Conservation (phyloP, 495 filamentous ascomycete genomes). For the Trichoderma virens region DNA sequence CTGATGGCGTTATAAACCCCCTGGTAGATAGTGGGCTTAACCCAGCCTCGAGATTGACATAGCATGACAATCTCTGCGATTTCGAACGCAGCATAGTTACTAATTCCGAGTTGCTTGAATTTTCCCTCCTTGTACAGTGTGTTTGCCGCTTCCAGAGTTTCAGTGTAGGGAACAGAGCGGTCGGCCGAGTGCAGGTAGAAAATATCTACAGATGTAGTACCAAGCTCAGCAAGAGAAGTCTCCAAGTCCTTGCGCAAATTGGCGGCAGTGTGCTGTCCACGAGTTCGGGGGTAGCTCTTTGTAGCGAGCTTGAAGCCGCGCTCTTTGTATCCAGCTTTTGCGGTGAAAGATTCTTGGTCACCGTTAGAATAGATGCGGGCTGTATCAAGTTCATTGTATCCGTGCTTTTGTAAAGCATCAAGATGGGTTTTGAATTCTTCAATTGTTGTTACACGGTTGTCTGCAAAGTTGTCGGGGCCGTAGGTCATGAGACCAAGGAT, state of each 20-base stretch:
- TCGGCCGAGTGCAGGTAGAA: slow-evolving; percentile 80
- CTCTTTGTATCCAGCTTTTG: slow-evolving; percentile 64
- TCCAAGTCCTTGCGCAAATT: slow-evolving; percentile 36
- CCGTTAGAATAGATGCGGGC: slow-evolving; percentile 63
- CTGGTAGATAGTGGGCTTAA: slow-evolving; percentile 58
- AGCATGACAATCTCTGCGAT: slow-evolving; percentile 73
- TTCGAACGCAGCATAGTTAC: slow-evolving; percentile 75
- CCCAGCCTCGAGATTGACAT: slow-evolving; percentile 61
- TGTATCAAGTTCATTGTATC: slow-evolving; percentile 64
- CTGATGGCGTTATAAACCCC: slow-evolving; percentile 49
- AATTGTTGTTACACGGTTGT: slow-evolving; percentile 51
- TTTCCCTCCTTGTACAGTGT: slow-evolving; percentile 70
- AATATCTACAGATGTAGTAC: slow-evolving; percentile 64
- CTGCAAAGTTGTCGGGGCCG: slow-evolving; percentile 26
- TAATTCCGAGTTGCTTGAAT: slow-evolving; percentile 66
- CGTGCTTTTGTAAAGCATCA: slow-evolving; percentile 53
- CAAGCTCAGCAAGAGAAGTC: slow-evolving; percentile 58
- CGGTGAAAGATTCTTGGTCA: slow-evolving; percentile 68
- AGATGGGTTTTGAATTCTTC: slow-evolving; percentile 55
- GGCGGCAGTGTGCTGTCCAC: slow-evolving; percentile 24
- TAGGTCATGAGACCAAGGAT: slow-evolving; percentile 47
- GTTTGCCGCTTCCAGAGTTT: slow-evolving; percentile 63
- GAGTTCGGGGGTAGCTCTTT: slow-evolving; percentile 41
- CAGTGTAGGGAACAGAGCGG: slow-evolving; percentile 59
- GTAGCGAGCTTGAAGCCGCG: slow-evolving; percentile 68